Base-by-base conservation (phyloP, 257 asterid species). In the Vinca minor region DNA sequence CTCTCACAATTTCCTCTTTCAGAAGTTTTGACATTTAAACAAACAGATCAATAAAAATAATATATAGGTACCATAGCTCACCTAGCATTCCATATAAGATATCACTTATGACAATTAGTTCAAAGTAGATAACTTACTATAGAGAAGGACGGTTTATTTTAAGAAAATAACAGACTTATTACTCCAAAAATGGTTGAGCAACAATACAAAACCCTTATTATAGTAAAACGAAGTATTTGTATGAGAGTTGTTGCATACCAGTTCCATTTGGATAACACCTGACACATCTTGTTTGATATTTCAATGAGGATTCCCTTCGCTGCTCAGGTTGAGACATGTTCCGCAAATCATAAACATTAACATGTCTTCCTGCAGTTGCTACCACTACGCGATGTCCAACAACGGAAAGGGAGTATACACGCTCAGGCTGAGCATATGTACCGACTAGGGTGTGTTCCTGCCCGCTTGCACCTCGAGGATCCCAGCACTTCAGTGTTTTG, bases 341-440 rank as follows among this genome's bases (percentile, higher is more conserved):
- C 26, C 97, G 75, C 60, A 92, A 79, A 78, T 89, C 98, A 78
- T 92, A 87, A 28, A 92, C 91, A 64, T 89, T 89, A 5, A 92
- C 98, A 81, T 89, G 98, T 60, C 98, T 80, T 72, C 98, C 98
- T 34, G 97, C 98, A 68, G 98, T 89, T 36, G 98, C 97, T 31
- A 89, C 95, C 21, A 89, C 98, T 78, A 92, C 26, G 21, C 87
- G 95, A 69, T 89, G 82, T 48, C 98, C 96, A 75, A 83, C 93
- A 66, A 89, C 82, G 18, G 97, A 89, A 65, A 93, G 81, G 21
- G 98, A 89, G 68, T 93, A 93, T n/a, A 89, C 95, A 63, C 98
- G 94, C 81, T 92, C 98, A n/a, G 98, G 97, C 78, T 92, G 98
- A 36, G 79, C 10, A 31, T 85, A 92, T 50, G 96, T 78, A 61